Base-by-base conservation (phyloP, 2,329 filamentous ascomycete species). In the Curvularia eragrostidis region DNA sequence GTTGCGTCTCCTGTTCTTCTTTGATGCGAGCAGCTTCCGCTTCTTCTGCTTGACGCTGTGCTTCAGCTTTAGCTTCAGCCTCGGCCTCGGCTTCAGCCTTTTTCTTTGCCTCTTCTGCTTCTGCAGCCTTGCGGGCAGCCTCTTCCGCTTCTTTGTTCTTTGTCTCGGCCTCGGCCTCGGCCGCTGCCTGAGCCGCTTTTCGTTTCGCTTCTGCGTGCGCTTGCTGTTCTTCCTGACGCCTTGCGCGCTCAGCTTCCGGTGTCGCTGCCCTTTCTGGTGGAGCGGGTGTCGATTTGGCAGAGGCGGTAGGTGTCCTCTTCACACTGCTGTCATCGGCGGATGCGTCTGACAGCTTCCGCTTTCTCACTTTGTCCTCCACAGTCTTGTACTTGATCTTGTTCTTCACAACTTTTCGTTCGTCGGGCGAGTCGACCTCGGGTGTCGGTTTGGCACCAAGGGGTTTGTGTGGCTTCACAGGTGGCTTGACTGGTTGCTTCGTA, bases 281-380 rank as follows among this genome's bases (percentile, higher is more conserved):
- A 13, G 68, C 73, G 28, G 73, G 72, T 0, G 73, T 74, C 28
- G 73, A 75, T 43, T 76, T 75, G 3, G 71, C 67, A n/a, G 73
- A 76, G 13, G 59, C 64, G 19, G 66, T 72, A 2, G 72, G 72
- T 23, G 73, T 73, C 50, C 67, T 76, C 66, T 74, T 76, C 5
- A 67, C 55, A 36, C 66, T 67, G 21, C 57, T 52, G 42, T 73
- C 69, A 24, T 76, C 73, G 24, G 65, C 56, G 4, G 74, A 74
- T 18, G 59, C 71, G 51, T 75, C 70, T 18, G 73, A 74, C 8
- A 69, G 26, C 38, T 70, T 68, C 26, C 69, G 66, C 42, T 73
- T 76, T 53, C 66, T 71, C 41, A 69, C 65, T 54, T 72, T 75
- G 41, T 73, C 73, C 9, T 76, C 73, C 43, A 72, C 61, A 5